Conservation (phyloP, 176 grass and related monocot genomes). For the Carex scoparia region DNA sequence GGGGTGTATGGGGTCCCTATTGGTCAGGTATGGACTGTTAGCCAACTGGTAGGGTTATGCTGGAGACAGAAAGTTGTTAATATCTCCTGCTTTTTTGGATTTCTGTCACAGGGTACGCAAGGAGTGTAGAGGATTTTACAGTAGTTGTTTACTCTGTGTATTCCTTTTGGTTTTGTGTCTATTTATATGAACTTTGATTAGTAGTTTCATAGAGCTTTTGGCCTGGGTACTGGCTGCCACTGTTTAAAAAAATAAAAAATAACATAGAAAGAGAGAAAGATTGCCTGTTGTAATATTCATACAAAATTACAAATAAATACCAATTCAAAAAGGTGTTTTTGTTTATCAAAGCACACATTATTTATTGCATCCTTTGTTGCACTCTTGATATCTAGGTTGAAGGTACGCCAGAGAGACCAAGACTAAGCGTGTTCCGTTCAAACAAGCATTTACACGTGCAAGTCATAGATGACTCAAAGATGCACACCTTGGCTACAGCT, state of each 20-base stretch:
- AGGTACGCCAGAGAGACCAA: slow-evolving; percentile 79
- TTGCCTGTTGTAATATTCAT: neutral
- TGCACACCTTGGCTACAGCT: slow-evolving; percentile 74
- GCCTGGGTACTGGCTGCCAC: neutral
- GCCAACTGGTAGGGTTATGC: neutral
- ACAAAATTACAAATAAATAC: neutral
- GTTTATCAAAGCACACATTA: neutral
- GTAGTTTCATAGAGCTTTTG: neutral
- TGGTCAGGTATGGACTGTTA: neutral
- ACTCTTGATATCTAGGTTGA: slow-evolving; percentile 42
- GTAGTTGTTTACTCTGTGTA: neutral
- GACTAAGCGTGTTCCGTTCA: slow-evolving; percentile 66
- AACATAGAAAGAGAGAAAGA: neutral
- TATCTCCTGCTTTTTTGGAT: neutral
- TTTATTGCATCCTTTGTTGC: neutral
- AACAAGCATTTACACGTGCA: slow-evolving; percentile 88
- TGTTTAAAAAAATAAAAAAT: too few species aligned
- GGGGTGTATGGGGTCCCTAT: neutral
- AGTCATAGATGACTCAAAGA: slow-evolving; percentile 92
- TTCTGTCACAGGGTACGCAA: neutral
- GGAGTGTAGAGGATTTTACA: neutral
- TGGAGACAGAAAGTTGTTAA: neutral
- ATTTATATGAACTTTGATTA: neutral
- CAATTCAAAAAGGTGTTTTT: neutral
- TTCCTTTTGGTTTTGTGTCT: neutral